Evolutionary conservation across 371 early-diverging fungal genomes (phyloP), one percentile per base, ranked within the genome.

Genomic region (Mortierella sp.): DNA sequence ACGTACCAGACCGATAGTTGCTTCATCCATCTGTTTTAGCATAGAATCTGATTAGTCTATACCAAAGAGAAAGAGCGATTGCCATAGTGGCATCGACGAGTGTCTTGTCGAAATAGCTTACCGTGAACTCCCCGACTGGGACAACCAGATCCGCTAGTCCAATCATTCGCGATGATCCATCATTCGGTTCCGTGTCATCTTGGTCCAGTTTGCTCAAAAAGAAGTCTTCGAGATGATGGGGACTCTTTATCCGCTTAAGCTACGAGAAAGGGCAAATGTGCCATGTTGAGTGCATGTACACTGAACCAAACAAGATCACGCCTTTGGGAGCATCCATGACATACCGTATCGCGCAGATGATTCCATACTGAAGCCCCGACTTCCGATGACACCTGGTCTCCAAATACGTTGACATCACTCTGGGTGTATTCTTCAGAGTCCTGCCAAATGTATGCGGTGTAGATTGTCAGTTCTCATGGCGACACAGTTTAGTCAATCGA

Each of bases 371-470:
- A 16, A 6, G 48, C 24, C 3, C 62, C 58, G 14, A 26, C 58
- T 23, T 57, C 66, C 18, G 45, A 30, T 3, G 26, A 26, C 4
- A 72, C 45, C 48, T 42, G 41, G 0, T 16, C 14, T 13, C 66
- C 52, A 27, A 74, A 57, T 24, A 51, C 51, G 27, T 59, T 51
- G 18, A 68, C 24, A 8, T 61, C 54, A 19, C 39, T 28, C n/a
- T 68, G 65, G 2, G 64, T 47, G 26, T 68, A 74, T 49, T 74
- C 74, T 43, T 41, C 23, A 21, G 74, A 54, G 30, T 74, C 74
- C 74, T 74, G 49, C 1, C 14, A 23, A 10, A 34, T 34, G 10
- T 8, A 28, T 19, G 9, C 18, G 2, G 18, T 27, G 18, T 46
- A 13, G 30, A 49, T 18, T 21, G 24, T 48, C 26, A 34, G 10